Percentiles rank a stretch among this genome's conserved stretches.
phyloP scores from a whole-genome alignment of 1,284 basidiomycete genomes.

The Naganishia albida region DNA sequence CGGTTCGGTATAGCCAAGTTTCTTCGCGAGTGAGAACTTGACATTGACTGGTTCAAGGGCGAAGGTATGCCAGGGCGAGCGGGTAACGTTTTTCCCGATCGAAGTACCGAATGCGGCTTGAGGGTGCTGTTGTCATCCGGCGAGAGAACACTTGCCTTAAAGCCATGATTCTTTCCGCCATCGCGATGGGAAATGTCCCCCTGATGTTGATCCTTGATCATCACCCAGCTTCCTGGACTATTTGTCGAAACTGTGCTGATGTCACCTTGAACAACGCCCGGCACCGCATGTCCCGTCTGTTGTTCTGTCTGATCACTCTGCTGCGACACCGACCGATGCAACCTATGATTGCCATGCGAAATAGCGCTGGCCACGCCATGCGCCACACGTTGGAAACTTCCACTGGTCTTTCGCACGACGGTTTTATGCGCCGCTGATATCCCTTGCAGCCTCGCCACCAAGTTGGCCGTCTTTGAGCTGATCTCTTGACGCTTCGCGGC shows the following conservation, averaged over 20 bases:
- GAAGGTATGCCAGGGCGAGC: slow-evolving; percentile 16
- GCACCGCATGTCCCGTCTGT: slow-evolving; percentile 19
- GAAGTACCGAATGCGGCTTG: background rate
- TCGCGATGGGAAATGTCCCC: background rate
- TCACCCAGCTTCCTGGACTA: slow-evolving; percentile 26
- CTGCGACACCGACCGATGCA: slow-evolving; percentile 6
- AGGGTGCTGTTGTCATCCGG: background rate
- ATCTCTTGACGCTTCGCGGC: slow-evolving; percentile 19
- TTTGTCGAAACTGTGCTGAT: slow-evolving; percentile 24
- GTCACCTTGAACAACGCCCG: background rate
- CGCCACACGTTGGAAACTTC: slow-evolving; percentile 19
- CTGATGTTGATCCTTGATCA: slow-evolving; percentile 11
- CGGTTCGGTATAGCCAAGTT: background rate
- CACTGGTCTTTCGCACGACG: slow-evolving; percentile 21
- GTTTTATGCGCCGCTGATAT: slow-evolving; percentile 23
- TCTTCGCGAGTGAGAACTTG: background rate
- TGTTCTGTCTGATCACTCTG: slow-evolving; percentile 19
- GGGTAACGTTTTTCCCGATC: slow-evolving; percentile 2
- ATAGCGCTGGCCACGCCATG: slow-evolving; percentile 18
- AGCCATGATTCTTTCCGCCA: background rate
- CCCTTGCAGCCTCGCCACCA: slow-evolving; percentile 11
- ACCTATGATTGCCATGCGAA: slow-evolving; percentile 7
- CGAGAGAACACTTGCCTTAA: background rate
- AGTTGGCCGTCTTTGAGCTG: slow-evolving; percentile 16
- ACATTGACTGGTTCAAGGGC: slow-evolving; percentile 13